phyloP scores from a whole-genome alignment of 805 yeast species.

The Barnettozyma sucrosica region DNA sequence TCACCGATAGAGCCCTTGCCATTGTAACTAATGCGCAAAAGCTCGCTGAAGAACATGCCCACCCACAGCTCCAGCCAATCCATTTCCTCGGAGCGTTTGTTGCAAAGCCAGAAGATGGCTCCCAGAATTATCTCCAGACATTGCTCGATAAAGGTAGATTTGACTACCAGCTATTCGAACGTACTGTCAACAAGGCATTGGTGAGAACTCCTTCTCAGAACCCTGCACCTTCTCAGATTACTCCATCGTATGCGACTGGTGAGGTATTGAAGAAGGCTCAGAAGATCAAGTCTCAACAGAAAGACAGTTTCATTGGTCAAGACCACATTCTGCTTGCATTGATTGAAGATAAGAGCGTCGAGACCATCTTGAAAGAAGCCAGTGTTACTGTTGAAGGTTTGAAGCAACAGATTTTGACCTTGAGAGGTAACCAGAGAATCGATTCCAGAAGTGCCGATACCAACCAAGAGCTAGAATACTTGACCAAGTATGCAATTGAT shows the following conservation, averaged over 20 bases:
- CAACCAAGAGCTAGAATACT: slow-evolving; percentile 74
- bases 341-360: slow-evolving; percentile 68
- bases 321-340: slow-evolving; percentile 87
- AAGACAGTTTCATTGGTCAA: slow-evolving; percentile 88
- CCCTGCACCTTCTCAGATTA: slow-evolving; percentile 82
- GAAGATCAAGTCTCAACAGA: slow-evolving; percentile 78
- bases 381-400: slow-evolving; percentile 63
- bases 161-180: slow-evolving; percentile 77
- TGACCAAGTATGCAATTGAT: slow-evolving; percentile 86
- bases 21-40: slow-evolving; percentile 74
- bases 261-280: slow-evolving; percentile 68
- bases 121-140: slow-evolving; percentile 67
- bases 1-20: slow-evolving; percentile 88
- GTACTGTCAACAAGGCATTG: slow-evolving; percentile 72
- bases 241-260: slow-evolving; percentile 71
- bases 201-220: slow-evolving; percentile 82
- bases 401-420: slow-evolving; percentile 67
- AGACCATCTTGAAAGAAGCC: slow-evolving; percentile 66
- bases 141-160: slow-evolving; percentile 79
- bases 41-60: slow-evolving; percentile 78
- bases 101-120: slow-evolving; percentile 47
- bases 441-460: slow-evolving; percentile 94
- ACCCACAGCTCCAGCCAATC: slow-evolving; percentile 79
- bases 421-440: slow-evolving; percentile 87
- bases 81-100: slow-evolving; percentile 92